Percentiles rank a stretch among this genome's conserved stretches.
These are phyloP conservation scores for Pinus albicaulis DNA, from an alignment of 75 land plant genomes.

Conservation along the genomic window DNA sequence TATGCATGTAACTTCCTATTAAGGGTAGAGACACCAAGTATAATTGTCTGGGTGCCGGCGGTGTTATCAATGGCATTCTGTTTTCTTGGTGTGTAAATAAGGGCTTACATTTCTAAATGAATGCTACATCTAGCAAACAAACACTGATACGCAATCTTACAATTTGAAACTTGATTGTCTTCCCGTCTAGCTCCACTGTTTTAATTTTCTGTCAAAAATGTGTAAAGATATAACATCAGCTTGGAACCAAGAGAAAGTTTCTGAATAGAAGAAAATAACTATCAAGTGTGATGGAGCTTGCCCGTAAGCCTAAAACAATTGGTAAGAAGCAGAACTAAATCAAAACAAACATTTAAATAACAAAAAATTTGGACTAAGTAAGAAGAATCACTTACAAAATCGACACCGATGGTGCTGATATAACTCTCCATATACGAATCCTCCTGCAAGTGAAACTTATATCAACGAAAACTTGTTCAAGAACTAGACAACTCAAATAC, in stretches of 20 bases:
- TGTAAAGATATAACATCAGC: neutral
- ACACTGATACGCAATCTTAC: constrained; percentile 37
- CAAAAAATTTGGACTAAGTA: neutral
- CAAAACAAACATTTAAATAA: neutral
- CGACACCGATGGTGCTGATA: constrained; percentile 90
- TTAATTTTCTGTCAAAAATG: constrained; percentile 61
- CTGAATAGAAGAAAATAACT: neutral
- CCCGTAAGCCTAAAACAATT: neutral
- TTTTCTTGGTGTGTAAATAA: neutral
- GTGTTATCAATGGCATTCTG: no score
- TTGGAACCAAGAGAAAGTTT: neutral
- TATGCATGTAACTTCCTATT: neutral
- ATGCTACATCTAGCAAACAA: neutral
- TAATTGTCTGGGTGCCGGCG: neutral
- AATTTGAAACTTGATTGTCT: constrained; percentile 94
- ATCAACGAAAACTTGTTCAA: neutral
- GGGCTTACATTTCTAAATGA: neutral
- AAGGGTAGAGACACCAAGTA: neutral
- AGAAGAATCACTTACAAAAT: constrained; percentile 50
- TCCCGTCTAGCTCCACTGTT: constrained; percentile 85
- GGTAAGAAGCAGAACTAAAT: neutral
- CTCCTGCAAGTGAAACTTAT: constrained; percentile 41
- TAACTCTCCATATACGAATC: constrained; percentile 90
- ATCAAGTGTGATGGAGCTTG: neutral
- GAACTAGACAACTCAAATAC: constrained; percentile 1